A percentile compares a stretch with the other conserved stretches of the same genome.
Conservation (phyloP, 768 basidiomycete species). For the Lentinula sp. region DNA sequence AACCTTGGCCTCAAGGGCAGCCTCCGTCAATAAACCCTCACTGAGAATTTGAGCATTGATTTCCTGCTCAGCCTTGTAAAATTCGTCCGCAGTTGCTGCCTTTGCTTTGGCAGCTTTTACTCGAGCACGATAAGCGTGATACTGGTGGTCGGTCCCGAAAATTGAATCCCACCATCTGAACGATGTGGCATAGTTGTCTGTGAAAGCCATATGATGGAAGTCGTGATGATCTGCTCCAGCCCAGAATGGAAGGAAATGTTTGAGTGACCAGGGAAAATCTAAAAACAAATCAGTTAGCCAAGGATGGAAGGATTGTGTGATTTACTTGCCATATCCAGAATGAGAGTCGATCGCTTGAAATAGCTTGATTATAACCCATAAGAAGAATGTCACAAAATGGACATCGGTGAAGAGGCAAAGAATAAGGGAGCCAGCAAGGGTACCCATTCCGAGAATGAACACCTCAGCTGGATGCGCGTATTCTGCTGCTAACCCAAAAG, state of each 20-base stretch:
- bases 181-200: slow-evolving; percentile 91
- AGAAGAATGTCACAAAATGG: slow-evolving; percentile 89
- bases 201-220: slow-evolving; percentile 97
- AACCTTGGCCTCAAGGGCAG: not conserved
- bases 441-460: slow-evolving; percentile 89
- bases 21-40: slow-evolving; percentile 2
- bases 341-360: slow-evolving; percentile 98
- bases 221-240: slow-evolving; percentile 97
- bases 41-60: not conserved
- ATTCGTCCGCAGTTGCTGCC: not conserved
- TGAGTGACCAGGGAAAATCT: slow-evolving; percentile 98
- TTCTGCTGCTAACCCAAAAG: slow-evolving; percentile 95
- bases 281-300: not conserved
- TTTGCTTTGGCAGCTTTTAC: slow-evolving; percentile 57
- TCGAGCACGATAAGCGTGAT: slow-evolving; percentile 70
- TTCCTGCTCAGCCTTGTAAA: slow-evolving; percentile 3
- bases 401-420: slow-evolving; percentile 74
- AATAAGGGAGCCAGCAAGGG: slow-evolving; percentile 81
- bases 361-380: slow-evolving; percentile 90
- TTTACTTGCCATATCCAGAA: slow-evolving; percentile 79
- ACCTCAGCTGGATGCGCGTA: slow-evolving; percentile 98
- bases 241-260: slow-evolving; percentile 93
- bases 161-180: slow-evolving; percentile 92
- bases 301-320: not conserved
- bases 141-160: slow-evolving; percentile 89